phyloP scores from a whole-genome alignment of 495 filamentous ascomycete species.

The Aspergillus carlsbadensis region DNA sequence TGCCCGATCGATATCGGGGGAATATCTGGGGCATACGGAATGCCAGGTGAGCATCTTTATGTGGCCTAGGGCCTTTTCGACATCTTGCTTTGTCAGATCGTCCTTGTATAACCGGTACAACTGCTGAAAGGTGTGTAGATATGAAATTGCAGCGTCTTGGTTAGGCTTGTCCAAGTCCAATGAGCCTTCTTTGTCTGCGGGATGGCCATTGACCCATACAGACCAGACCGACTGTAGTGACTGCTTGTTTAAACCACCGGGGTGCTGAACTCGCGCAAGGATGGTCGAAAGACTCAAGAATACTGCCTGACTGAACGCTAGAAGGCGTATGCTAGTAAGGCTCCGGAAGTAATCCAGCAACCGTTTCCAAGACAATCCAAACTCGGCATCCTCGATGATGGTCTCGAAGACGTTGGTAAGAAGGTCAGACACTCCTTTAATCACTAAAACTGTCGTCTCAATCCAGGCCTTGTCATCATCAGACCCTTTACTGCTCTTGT shows the following conservation, averaged over 20 bases:
- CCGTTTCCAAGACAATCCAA: slow-evolving; percentile 65
- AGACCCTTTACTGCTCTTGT: slow-evolving; percentile 22
- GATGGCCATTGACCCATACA: slow-evolving; percentile 67
- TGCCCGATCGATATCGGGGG: slow-evolving; percentile 78
- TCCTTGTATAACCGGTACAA: slow-evolving; percentile 76
- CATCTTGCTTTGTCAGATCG: slow-evolving; percentile 57
- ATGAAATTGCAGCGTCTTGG: slow-evolving; percentile 75
- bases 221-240: slow-evolving; percentile 66
- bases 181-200: slow-evolving; percentile 49
- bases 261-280: slow-evolving; percentile 52
- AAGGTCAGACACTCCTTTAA: slow-evolving; percentile 66
- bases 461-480: slow-evolving; percentile 60
- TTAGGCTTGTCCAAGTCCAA: slow-evolving; percentile 53
- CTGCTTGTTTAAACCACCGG: slow-evolving; percentile 51
- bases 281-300: slow-evolving; percentile 68
- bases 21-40: slow-evolving; percentile 75
- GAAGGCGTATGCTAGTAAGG: slow-evolving; percentile 56
- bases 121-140: slow-evolving; percentile 72
- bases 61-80: slow-evolving; percentile 53
- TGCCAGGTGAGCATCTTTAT: slow-evolving; percentile 60
- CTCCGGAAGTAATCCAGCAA: slow-evolving; percentile 63
- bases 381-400: slow-evolving; percentile 53
- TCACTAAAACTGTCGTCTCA: slow-evolving; percentile 72
- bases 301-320: slow-evolving; percentile 70
- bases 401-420: slow-evolving; percentile 67